phyloP scores from a whole-genome alignment of 1,284 basidiomycete genomes.

The Ustilago trichophora region DNA sequence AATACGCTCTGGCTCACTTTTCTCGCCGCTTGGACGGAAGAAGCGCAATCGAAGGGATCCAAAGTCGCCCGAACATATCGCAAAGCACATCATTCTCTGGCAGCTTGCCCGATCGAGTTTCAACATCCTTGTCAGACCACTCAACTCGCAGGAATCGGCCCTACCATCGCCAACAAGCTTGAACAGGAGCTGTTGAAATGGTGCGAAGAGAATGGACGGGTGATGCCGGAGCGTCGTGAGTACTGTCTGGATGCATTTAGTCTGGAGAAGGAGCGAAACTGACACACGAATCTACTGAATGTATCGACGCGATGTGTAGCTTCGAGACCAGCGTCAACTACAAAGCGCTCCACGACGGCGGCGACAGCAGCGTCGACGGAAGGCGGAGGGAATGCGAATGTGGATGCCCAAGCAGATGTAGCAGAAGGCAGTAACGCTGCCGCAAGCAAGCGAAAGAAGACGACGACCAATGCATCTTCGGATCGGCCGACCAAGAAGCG shows the following conservation, averaged over 20 bases:
- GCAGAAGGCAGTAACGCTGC: neutral
- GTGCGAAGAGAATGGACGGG: constrained; percentile 42
- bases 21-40: constrained; percentile 50
- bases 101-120: constrained; percentile 47
- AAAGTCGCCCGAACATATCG: constrained; percentile 51
- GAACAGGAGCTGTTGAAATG: constrained; percentile 50
- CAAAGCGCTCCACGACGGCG: constrained; percentile 7
- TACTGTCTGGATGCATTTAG: too few species aligned
- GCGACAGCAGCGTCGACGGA: too few species aligned
- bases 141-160: constrained; percentile 53
- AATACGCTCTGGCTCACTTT: constrained; percentile 58
- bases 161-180: constrained; percentile 55
- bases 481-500: constrained; percentile 40
- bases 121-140: constrained; percentile 58
- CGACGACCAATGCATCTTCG: constrained; percentile 9
- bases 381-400: neutral
- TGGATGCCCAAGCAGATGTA: neutral
- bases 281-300: too few species aligned
- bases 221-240: constrained; percentile 46
- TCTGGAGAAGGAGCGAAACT: too few species aligned
- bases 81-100: constrained; percentile 53
- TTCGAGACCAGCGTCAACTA: constrained; percentile 4
- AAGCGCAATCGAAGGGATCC: constrained; percentile 52
- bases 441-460: constrained; percentile 11
- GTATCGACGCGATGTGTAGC: neutral